Evolutionary conservation across 1,284 basidiomycete species (phyloP).

Genomic region (Microbotryomycetes sp.): DNA sequence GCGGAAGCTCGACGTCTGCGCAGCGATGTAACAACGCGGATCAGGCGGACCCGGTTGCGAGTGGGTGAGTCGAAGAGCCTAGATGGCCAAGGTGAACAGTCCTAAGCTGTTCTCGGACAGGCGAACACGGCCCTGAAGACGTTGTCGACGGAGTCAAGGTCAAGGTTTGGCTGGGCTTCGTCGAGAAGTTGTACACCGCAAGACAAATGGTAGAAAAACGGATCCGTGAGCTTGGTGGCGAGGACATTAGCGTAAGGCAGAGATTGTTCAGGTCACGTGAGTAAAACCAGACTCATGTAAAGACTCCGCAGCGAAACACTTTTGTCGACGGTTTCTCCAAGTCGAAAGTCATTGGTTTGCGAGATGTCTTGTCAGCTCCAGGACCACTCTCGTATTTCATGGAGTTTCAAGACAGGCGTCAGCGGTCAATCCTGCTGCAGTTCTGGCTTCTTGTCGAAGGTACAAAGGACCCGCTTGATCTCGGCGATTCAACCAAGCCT

Average conservation of each 20-base stretch:
- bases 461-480: slow-evolving; percentile 91
- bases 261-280: neutral
- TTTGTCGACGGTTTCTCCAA: neutral
- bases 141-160: slow-evolving; percentile 61
- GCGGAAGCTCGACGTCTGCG: slow-evolving; percentile 81
- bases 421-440: slow-evolving; percentile 76
- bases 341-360: slow-evolving; percentile 42
- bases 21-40: slow-evolving; percentile 81
- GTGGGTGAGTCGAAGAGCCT: slow-evolving; percentile 22
- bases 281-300: neutral
- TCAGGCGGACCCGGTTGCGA: slow-evolving; percentile 62
- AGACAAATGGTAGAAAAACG: slow-evolving; percentile 76
- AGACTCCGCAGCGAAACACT: neutral
- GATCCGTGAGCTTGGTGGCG: slow-evolving; percentile 67
- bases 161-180: slow-evolving; percentile 55
- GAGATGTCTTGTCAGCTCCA: slow-evolving; percentile 75
- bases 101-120: neutral
- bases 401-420: slow-evolving; percentile 91
- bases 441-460: slow-evolving; percentile 97
- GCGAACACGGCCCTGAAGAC: slow-evolving; percentile 47
- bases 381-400: slow-evolving; percentile 89
- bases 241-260: slow-evolving; percentile 39
- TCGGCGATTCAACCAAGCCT: slow-evolving; percentile 28
- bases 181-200: slow-evolving; percentile 79
- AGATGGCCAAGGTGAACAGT: neutral